These are phyloP conservation scores for Suillus americanus DNA, from an alignment of 768 basidiomycete species.

Conservation along the genomic window DNA sequence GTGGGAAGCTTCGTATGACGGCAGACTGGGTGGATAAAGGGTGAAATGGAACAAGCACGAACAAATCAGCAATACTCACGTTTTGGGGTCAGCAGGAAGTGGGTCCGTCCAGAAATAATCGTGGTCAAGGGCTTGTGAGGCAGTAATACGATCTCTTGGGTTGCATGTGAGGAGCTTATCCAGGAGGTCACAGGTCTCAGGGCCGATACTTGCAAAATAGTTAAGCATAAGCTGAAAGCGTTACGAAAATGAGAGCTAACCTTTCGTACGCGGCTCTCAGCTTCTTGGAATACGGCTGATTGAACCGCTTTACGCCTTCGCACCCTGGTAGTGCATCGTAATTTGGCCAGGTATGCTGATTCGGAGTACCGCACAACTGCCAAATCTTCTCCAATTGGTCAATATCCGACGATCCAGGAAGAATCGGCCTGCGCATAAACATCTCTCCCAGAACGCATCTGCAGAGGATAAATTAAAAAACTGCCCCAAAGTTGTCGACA, in stretches of 20 bases:
- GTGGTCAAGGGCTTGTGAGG: constrained; percentile 84
- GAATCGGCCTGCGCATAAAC: constrained; percentile 83
- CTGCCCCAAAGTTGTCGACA: constrained; percentile 24
- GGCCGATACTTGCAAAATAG: constrained; percentile 50
- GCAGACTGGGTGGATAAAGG: constrained; percentile 45
- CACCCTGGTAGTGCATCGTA: constrained; percentile 75
- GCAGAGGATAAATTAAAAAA: constrained; percentile 2
- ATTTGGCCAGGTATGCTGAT: constrained; percentile 79
- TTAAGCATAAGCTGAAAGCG: background rate
- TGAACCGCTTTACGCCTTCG: constrained; percentile 72
- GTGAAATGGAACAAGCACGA: background rate
- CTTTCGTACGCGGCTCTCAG: constrained; percentile 58
- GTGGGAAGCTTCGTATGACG: constrained; percentile 78
- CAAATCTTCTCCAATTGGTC: constrained; percentile 92
- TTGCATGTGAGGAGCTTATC: constrained; percentile 83
- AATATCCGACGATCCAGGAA: constrained; percentile 85
- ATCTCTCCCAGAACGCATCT: constrained; percentile 98
- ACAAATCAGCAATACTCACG: constrained; percentile 42
- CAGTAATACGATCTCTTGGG: constrained; percentile 81
- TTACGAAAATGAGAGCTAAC: constrained; percentile 38
- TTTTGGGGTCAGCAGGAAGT: constrained; percentile 79
- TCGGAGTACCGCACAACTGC: constrained; percentile 85
- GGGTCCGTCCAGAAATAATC: constrained; percentile 95
- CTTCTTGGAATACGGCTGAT: constrained; percentile 47
- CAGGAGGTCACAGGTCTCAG: constrained; percentile 77